Evolutionary conservation across 768 basidiomycete genomes (phyloP).

Genomic region (Hericium alpestre): DNA sequence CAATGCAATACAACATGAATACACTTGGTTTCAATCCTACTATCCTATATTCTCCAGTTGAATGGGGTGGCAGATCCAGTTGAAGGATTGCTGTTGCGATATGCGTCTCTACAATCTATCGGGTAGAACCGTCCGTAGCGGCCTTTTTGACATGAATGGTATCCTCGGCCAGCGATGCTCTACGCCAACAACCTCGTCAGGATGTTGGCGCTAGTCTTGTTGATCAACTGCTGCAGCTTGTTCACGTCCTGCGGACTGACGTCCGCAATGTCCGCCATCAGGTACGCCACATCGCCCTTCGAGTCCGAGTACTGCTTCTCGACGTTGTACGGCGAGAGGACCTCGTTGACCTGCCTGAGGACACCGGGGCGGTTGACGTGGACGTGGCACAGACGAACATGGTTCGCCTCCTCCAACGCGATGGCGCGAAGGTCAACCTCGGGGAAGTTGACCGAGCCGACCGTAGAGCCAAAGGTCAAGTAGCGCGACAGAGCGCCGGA

Average conservation of each 20-base stretch:
- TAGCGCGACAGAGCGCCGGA: slow-evolving; percentile 77
- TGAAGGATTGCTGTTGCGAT: background rate
- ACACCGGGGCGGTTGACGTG: slow-evolving; percentile 96
- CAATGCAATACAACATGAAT: background rate
- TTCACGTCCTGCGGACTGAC: slow-evolving; percentile 76
- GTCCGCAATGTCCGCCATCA: slow-evolving; percentile 93
- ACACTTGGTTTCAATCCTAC: background rate
- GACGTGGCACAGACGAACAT: slow-evolving; percentile 88
- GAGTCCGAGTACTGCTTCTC: slow-evolving; percentile 99
- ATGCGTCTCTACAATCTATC: background rate
- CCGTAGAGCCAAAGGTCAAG: slow-evolving; percentile 81
- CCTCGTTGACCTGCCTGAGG: slow-evolving; percentile 88
- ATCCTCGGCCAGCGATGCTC: background rate
- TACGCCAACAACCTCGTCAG: slow-evolving; percentile 74
- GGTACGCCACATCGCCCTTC: slow-evolving; percentile 84
- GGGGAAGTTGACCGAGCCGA: slow-evolving; percentile 97
- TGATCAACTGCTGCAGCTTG: slow-evolving; percentile 69
- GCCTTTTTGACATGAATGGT: background rate
- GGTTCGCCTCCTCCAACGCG: slow-evolving; percentile 65
- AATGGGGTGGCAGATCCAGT: slow-evolving; percentile 10
- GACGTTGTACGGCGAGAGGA: slow-evolving; percentile 90
- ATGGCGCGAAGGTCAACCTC: slow-evolving; percentile 95
- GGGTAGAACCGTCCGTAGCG: background rate
- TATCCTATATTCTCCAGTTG: background rate
- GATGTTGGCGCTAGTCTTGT: slow-evolving; percentile 74